Conservation (phyloP, 768 basidiomycete species). For the Kwoniella botswanensis region DNA sequence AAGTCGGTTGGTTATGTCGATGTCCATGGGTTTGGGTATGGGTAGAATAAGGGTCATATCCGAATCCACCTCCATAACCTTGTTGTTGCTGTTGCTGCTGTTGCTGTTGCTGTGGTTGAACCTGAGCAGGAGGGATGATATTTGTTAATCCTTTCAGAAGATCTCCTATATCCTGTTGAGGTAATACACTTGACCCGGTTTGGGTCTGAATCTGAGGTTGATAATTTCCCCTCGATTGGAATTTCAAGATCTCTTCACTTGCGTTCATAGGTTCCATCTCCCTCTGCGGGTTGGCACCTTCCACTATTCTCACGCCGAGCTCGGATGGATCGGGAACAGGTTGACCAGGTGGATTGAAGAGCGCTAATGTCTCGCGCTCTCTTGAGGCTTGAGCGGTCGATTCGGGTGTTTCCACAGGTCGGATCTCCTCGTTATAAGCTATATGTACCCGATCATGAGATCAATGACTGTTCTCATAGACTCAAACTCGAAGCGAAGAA, state of each 20-base stretch:
- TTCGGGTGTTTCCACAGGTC: constrained; percentile 29
- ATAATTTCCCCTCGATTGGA: constrained; percentile 8
- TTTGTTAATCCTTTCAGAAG: constrained; percentile 8
- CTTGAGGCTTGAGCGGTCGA: constrained; percentile 30
- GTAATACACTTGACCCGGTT: not conserved
- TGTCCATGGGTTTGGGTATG: too few relatives aligned
- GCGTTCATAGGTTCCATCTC: constrained; percentile 16
- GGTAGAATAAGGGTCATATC: not conserved
- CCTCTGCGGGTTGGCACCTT: not conserved
- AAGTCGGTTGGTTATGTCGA: not conserved
- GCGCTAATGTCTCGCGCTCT: constrained; percentile 45
- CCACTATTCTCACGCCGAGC: constrained; percentile 11
- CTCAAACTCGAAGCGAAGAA: not conserved
- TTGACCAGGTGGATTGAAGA: constrained; percentile 23
- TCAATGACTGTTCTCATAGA: not conserved
- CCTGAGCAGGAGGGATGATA: constrained; percentile 1
- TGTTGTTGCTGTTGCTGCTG: not conserved
- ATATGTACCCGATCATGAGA: not conserved
- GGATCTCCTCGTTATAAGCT: constrained; percentile 28
- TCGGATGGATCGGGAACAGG: constrained; percentile 21
- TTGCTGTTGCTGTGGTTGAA: not conserved
- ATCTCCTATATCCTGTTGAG: constrained; percentile 3
- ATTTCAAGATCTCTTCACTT: constrained; percentile 5
- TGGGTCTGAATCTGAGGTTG: not conserved
- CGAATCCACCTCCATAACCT: not conserved